Conservation (phyloP, 495 filamentous ascomycete genomes). For the Penicillium soppii region DNA sequence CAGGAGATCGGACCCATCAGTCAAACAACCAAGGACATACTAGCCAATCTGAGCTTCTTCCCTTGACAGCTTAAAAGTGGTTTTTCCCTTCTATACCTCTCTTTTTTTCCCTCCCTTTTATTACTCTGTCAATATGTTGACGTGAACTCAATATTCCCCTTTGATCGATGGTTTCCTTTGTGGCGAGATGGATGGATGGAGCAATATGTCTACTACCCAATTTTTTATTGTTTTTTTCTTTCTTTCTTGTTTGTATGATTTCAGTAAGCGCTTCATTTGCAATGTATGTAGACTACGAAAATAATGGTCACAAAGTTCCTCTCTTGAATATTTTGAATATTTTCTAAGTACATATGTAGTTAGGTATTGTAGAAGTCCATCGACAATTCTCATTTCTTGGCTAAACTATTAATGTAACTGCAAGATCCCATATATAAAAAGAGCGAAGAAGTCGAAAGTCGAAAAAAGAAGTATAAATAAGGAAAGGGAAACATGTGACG, state of each 20-base stretch:
- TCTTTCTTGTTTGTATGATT: neutral
- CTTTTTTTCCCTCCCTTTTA: constrained; percentile 11
- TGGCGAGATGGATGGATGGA: constrained; percentile 7
- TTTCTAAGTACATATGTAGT: too few species aligned
- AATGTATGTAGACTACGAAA: constrained; percentile 10
- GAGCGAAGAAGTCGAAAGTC: neutral
- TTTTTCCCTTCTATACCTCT: neutral
- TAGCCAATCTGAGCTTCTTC: constrained; percentile 27
- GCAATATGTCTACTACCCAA: constrained; percentile 3
- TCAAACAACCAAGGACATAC: constrained; percentile 37
- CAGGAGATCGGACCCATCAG: constrained; percentile 54
- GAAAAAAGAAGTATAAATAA: neutral
- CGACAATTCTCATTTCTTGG: too few species aligned
- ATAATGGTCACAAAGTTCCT: neutral
- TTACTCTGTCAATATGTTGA: constrained; percentile 11
- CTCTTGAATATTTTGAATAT: too few species aligned
- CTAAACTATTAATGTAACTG: too few species aligned
- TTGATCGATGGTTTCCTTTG: constrained; percentile 14
- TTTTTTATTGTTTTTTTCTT: neutral
- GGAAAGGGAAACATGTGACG: constrained; percentile 27
- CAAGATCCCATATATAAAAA: neutral
- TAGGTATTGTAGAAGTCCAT: too few species aligned
- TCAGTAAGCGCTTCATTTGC: neutral
- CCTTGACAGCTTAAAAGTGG: too few species aligned
- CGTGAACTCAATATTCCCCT: constrained; percentile 10